Evolutionary conservation across 306 rosid genomes (phyloP).

Genomic region (Cicer cuneatum): DNA sequence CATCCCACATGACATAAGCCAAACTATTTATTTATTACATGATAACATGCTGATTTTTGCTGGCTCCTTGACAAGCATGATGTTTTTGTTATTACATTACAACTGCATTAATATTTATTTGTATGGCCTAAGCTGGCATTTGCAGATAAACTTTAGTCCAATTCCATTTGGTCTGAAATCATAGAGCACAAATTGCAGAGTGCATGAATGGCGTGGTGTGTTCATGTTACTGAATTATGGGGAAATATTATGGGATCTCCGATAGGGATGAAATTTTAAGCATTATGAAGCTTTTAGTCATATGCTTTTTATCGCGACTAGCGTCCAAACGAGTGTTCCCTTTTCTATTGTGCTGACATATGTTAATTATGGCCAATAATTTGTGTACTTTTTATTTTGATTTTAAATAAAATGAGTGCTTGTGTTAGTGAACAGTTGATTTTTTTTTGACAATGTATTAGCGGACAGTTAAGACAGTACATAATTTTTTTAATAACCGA

Average conservation of each 20-base stretch:
- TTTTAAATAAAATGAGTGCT: too few species aligned
- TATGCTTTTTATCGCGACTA: not conserved
- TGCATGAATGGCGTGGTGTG: not conserved
- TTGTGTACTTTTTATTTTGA: too few species aligned
- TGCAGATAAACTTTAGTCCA: slow-evolving; percentile 13
- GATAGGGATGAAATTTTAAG: not conserved
- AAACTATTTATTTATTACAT: slow-evolving; percentile 41
- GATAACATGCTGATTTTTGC: slow-evolving; percentile 38
- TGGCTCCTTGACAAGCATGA: slow-evolving; percentile 27
- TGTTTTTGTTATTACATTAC: slow-evolving; percentile 39
- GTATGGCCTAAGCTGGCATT: slow-evolving; percentile 34
- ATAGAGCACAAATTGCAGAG: not conserved
- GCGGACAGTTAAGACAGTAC: too few species aligned
- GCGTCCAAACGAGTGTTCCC: too few species aligned
- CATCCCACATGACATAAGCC: slow-evolving; percentile 42
- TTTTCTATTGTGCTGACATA: too few species aligned
- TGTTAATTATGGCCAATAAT: too few species aligned
- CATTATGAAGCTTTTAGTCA: not conserved
- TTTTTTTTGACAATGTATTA: too few species aligned
- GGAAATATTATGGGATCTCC: not conserved
- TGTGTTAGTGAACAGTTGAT: too few species aligned
- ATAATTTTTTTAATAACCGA: too few species aligned
- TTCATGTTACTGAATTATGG: not conserved
- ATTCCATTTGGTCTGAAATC: not conserved
- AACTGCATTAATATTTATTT: slow-evolving; percentile 35